These are phyloP conservation scores for Blastobotrys capitulatus DNA, from an alignment of 1,139 yeast genomes.

Conservation along the genomic window DNA sequence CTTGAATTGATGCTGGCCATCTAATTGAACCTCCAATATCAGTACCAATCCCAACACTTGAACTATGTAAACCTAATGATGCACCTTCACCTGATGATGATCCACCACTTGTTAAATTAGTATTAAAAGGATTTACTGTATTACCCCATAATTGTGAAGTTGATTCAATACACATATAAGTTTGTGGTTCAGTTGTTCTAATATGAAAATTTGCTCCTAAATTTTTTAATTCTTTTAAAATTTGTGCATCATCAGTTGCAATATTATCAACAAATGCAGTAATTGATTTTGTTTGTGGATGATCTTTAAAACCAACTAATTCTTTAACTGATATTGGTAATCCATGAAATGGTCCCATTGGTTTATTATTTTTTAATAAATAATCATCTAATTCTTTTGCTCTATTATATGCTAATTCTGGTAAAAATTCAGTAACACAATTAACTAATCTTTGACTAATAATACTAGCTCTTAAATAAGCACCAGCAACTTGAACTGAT, in stretches of 20 bases:
- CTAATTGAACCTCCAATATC: conserved; percentile 64
- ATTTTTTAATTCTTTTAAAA: conserved; percentile 41
- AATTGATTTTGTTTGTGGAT: conserved; percentile 40
- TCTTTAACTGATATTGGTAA: conserved; percentile 50
- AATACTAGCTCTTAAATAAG: conserved; percentile 54
- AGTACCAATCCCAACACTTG: conserved; percentile 52
- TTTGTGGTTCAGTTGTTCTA: conserved; percentile 56
- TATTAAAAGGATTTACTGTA: conserved; percentile 45
- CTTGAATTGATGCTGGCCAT: conserved; percentile 51
- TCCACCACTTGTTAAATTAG: conserved; percentile 47
- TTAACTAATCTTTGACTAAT: conserved; percentile 51
- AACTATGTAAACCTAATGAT: conserved; percentile 45
- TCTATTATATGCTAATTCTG: conserved; percentile 29
- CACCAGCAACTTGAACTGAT: conserved; percentile 42
- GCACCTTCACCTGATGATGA: conserved; percentile 63
- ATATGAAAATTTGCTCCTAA: conserved; percentile 58
- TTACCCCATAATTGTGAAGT: conserved; percentile 43
- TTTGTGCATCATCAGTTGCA: conserved; percentile 26
- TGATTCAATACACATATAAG: conserved; percentile 51
- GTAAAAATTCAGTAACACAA: conserved; percentile 30
- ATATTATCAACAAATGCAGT: conserved; percentile 32
- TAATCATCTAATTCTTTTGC: conserved; percentile 38
- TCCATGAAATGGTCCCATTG: conserved; percentile 47
- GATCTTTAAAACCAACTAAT: conserved; percentile 42
- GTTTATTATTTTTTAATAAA: conserved; percentile 32